Conservation (phyloP, 2,329 filamentous ascomycete genomes). For the Pseudocercospora pini-densiflorae region DNA sequence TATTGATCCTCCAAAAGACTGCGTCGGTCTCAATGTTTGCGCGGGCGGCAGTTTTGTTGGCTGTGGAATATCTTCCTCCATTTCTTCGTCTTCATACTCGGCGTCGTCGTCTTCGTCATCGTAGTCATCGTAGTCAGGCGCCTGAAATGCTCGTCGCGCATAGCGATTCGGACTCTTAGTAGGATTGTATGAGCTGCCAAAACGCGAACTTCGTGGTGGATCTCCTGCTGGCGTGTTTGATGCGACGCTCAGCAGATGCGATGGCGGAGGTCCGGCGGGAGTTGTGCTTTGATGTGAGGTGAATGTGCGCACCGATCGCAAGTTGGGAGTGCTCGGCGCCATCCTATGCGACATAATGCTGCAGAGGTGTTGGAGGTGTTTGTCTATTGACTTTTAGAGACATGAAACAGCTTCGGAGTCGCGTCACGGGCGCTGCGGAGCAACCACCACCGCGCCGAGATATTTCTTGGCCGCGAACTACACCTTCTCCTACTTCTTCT, state of each 20-base stretch:
- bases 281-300: constrained; percentile 40
- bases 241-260: constrained; percentile 30
- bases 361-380: not conserved
- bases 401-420: not conserved
- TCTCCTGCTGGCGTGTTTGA: constrained; percentile 43
- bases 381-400: constrained; percentile 6
- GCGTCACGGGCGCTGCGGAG: not conserved
- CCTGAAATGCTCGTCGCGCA: constrained; percentile 36
- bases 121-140: constrained; percentile 38
- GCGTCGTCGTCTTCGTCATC: constrained; percentile 40
- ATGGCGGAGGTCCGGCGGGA: constrained; percentile 42
- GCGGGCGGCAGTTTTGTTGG: constrained; percentile 13
- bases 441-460: not conserved
- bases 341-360: constrained; percentile 28
- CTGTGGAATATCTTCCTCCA: constrained; percentile 28
- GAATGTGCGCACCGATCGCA: constrained; percentile 30
- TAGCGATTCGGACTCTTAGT: constrained; percentile 35
- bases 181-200: constrained; percentile 40
- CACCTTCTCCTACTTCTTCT: not conserved
- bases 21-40: constrained; percentile 10
- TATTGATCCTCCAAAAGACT: constrained; percentile 16
- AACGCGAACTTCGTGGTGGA: constrained; percentile 36
- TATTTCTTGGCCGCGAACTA: not conserved
- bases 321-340: constrained; percentile 36
- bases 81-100: constrained; percentile 31